Evolutionary conservation across 108 stramenopile species (phyloP).

Genomic region (Discostella stelligeroides): DNA sequence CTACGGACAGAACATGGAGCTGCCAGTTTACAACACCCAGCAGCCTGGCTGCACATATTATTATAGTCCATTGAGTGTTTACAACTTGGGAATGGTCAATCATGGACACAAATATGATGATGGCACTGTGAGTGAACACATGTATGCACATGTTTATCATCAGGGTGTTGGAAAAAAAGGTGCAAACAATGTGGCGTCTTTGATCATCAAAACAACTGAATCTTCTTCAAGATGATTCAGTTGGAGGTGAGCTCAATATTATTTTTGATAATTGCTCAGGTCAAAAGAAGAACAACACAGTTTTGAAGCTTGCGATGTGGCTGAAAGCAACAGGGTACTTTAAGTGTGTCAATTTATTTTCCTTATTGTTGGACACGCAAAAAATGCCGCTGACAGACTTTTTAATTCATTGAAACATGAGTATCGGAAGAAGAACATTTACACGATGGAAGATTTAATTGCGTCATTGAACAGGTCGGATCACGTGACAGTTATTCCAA

Average conservation of each 20-base stretch:
- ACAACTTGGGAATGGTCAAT: conserved; percentile 26
- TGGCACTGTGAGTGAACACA: not conserved
- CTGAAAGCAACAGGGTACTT: conserved; percentile 11
- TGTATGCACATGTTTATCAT: conserved; percentile 18
- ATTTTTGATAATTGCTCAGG: conserved; percentile 23
- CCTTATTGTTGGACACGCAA: no score
- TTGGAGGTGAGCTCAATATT: no score
- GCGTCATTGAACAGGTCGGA: not conserved
- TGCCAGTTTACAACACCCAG: conserved; percentile 19
- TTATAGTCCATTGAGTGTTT: no score
- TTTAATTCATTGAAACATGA: no score
- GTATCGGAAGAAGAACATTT: not conserved
- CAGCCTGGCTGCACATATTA: conserved; percentile 32
- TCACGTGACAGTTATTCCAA: no score
- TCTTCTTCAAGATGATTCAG: no score
- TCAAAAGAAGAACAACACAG: conserved; percentile 31
- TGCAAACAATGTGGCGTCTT: conserved; percentile 25
- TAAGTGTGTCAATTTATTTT: conserved; percentile 9
- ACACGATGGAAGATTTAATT: not conserved
- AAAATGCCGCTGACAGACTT: no score
- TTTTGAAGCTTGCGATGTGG: conserved; percentile 4
- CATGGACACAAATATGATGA: conserved; percentile 6
- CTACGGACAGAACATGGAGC: conserved; percentile 27
- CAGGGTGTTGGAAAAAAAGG: no score
- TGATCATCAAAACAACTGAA: conserved; percentile 15